These are phyloP conservation scores for Peziza echinospora DNA, from an alignment of 495 filamentous ascomycete species.

Conservation along the genomic window DNA sequence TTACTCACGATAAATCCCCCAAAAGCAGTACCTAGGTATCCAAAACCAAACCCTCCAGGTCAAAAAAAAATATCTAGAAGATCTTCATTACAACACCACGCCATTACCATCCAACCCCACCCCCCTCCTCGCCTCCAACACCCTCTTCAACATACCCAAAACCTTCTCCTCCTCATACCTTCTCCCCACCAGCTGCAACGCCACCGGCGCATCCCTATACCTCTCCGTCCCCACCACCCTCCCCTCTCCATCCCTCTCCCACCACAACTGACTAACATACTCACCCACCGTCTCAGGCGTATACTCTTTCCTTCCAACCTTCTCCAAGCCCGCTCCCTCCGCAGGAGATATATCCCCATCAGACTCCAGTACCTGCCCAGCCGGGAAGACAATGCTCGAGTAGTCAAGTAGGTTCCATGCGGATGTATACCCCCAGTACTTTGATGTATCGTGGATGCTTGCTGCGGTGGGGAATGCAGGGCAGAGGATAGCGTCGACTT, in stretches of 20 bases:
- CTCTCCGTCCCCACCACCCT: slow-evolving; percentile 19
- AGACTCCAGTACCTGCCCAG: slow-evolving; percentile 24
- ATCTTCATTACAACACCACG: no score
- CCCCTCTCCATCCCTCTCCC: slow-evolving; percentile 24
- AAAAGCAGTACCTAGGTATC: no score
- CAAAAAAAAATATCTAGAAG: no score
- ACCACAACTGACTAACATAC: slow-evolving; percentile 27
- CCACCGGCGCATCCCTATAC: slow-evolving; percentile 28
- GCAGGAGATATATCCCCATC: not conserved
- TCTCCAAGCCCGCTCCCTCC: slow-evolving; percentile 18
- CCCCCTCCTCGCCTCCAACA: slow-evolving; percentile 6
- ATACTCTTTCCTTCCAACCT: slow-evolving; percentile 17
- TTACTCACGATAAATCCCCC: no score
- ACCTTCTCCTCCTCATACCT: slow-evolving; percentile 26
- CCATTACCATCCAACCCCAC: not conserved
- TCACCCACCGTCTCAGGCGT: slow-evolving; percentile 25
- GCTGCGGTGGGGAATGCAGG: slow-evolving; percentile 40
- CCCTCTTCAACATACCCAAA: slow-evolving; percentile 19
- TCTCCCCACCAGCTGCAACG: slow-evolving; percentile 32
- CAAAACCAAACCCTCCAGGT: no score
- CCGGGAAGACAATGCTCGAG: slow-evolving; percentile 37
- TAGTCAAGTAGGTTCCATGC: slow-evolving; percentile 59
- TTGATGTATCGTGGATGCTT: slow-evolving; percentile 34
- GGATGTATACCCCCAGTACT: slow-evolving; percentile 49
- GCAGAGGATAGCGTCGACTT: slow-evolving; percentile 48